Base-by-base conservation (phyloP, 768 basidiomycete species). In the Pleurotus giganteus region DNA sequence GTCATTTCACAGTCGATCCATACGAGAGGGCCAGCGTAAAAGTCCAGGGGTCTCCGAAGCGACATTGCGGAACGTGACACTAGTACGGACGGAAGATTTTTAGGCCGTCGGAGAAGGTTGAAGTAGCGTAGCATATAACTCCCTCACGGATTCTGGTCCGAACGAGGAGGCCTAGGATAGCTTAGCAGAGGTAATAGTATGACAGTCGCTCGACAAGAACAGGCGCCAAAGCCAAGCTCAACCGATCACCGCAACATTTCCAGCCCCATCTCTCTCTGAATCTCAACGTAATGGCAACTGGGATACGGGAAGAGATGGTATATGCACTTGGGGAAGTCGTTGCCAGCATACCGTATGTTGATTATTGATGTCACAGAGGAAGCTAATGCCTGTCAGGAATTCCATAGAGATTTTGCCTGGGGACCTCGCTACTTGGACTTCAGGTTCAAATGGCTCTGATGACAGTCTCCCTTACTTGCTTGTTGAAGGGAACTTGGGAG, bases 1-100 rank as follows among this genome's bases (percentile, higher is more conserved):
- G 91, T 92, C 81, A 93, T 94, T 71, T 94, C 91, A 61, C 89
- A 91, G 67, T 94, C 91, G 47, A 93, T 78, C 91, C 91, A 88
- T 5, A 91, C 85, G 53, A 91, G 69, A 8, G 89, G 88, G 0
- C 86, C 85, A 29, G 80, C 81, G n/a, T 68, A 59, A 51, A 76
- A 80, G 54, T 73, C 66, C 27, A 84, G 68, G 4, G 76, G 70
- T 46, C 60, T 65, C 12, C 43, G 34, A 58, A 60, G 58, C 27
- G 58, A 39, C 47, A 56, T 61, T 11, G 21, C 41, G 34, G 17
- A 27, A 54, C 39, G 47, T 45, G 36, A 50, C 28, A 39, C 42
- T 23, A 12, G 32, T 26, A 28, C 28, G 21, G 21, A 52, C 31
- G 32, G 50, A 21, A 27, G 36, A 39, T 3, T 29, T 39, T 9